Percentiles rank a stretch among this genome's conserved stretches.
These are phyloP conservation scores for Yamadazyma atlantica DNA, from an alignment of 1,139 yeast species.

Conservation along the genomic window DNA sequence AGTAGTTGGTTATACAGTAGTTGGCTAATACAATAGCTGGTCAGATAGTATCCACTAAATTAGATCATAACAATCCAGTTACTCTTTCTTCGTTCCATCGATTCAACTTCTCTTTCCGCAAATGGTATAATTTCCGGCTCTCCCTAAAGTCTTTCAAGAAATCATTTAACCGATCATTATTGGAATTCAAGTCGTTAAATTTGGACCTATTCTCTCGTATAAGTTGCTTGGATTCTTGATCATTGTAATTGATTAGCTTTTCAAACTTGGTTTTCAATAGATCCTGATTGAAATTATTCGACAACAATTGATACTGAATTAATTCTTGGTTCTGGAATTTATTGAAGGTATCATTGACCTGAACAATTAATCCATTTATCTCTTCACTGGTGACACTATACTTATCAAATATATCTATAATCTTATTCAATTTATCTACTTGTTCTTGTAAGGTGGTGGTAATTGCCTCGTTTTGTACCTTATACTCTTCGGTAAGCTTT, in stretches of 20 bases:
- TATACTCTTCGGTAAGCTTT: slow-evolving; percentile 24
- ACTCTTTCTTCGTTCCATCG: slow-evolving; percentile 70
- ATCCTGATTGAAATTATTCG: slow-evolving; percentile 38
- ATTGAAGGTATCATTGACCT: slow-evolving; percentile 27
- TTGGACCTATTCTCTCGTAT: slow-evolving; percentile 13
- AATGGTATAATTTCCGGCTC: slow-evolving; percentile 51
- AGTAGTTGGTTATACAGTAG: no score
- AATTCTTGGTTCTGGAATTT: slow-evolving; percentile 39
- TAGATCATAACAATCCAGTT: slow-evolving; percentile 45
- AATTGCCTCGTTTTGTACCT: slow-evolving; percentile 18
- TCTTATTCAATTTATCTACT: slow-evolving; percentile 22
- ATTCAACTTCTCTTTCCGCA: slow-evolving; percentile 56
- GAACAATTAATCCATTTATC: slow-evolving; percentile 27
- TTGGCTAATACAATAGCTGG: no score
- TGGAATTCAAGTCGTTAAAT: slow-evolving; percentile 4
- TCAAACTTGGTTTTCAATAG: slow-evolving; percentile 30
- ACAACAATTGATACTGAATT: slow-evolving; percentile 39
- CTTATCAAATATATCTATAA: slow-evolving; percentile 24
- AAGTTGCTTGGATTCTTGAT: slow-evolving; percentile 23
- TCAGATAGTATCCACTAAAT: no score
- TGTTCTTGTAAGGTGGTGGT: slow-evolving; percentile 20
- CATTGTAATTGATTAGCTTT: slow-evolving; percentile 24
- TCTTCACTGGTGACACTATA: slow-evolving; percentile 24
- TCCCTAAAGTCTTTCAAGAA: slow-evolving; percentile 46
- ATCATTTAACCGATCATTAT: slow-evolving; percentile 17